Evolutionary conservation across 306 rosid species (phyloP).

Genomic region (Dicorynia guianensis): DNA sequence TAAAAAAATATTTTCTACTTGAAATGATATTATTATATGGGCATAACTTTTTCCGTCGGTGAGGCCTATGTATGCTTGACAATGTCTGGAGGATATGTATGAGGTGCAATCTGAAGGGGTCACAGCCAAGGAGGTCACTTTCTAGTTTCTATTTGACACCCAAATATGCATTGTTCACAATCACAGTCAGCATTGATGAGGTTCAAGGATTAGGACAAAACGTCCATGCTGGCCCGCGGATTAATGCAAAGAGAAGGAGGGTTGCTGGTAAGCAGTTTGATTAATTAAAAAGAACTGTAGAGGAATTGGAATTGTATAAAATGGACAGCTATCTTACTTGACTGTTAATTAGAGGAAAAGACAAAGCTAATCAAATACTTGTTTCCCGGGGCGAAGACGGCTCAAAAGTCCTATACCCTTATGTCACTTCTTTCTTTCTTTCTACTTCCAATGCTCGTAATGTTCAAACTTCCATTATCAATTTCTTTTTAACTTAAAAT

Average conservation of each 20-base stretch:
- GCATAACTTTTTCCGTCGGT: too few relatives aligned
- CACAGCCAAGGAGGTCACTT: background rate
- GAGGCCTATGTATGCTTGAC: too few relatives aligned
- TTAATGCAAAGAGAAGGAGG: slow-evolving; percentile 31
- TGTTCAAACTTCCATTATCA: too few relatives aligned
- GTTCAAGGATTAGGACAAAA: slow-evolving; percentile 2
- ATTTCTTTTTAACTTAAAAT: too few relatives aligned
- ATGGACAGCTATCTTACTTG: background rate
- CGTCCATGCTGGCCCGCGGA: slow-evolving; percentile 39
- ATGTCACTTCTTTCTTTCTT: background rate
- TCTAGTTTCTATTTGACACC: background rate
- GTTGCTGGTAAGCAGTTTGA: slow-evolving; percentile 5
- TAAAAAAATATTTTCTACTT: too few relatives aligned
- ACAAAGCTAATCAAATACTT: background rate
- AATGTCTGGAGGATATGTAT: too few relatives aligned
- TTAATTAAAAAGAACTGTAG: background rate
- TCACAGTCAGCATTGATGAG: slow-evolving; percentile 22
- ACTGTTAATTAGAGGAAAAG: background rate
- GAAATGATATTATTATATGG: too few relatives aligned
- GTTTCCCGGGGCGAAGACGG: background rate
- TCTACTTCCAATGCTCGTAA: too few relatives aligned
- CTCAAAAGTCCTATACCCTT: background rate
- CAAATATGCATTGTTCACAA: slow-evolving; percentile 17
- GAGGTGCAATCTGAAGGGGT: background rate
- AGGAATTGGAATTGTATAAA: background rate